Conservation (phyloP, 1,284 basidiomycete genomes). For the Pseudozyma sp. region DNA sequence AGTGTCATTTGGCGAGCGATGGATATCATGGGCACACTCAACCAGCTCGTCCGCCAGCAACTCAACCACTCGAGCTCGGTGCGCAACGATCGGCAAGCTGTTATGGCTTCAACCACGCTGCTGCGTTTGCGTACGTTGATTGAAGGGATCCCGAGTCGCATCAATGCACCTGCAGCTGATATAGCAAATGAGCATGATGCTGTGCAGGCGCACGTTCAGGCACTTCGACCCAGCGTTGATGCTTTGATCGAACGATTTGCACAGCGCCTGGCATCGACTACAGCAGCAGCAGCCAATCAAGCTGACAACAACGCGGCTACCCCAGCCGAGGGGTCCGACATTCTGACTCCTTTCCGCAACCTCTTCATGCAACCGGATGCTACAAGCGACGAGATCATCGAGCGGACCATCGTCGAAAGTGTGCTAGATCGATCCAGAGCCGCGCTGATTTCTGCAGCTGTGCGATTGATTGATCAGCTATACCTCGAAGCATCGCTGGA, state of each 20-base stretch:
- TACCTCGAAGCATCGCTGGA: conserved; percentile 51
- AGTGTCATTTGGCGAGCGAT: conserved; percentile 40
- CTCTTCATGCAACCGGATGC: conserved; percentile 40
- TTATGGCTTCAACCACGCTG: conserved; percentile 46
- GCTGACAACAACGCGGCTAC: conserved; percentile 5
- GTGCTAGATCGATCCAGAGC: conserved; percentile 18
- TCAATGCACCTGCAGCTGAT: conserved; percentile 14
- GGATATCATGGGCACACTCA: conserved; percentile 49
- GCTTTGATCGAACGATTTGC: conserved; percentile 29
- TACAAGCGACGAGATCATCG: conserved; percentile 43
- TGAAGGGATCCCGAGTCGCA: conserved; percentile 28
- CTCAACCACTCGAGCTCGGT: conserved; percentile 50
- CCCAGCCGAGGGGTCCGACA: conserved; percentile 27
- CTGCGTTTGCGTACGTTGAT: conserved; percentile 46
- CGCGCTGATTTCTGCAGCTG: conserved; percentile 20
- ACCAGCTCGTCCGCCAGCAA: conserved; percentile 49
- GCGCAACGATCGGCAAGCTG: conserved; percentile 41
- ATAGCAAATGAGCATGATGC: conserved; percentile 15
- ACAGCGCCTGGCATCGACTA: conserved; percentile 2
- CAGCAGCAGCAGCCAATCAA: not conserved
- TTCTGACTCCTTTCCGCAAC: conserved; percentile 31
- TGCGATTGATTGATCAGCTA: conserved; percentile 44
- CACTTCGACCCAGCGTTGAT: conserved; percentile 29
- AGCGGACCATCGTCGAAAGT: conserved; percentile 39
- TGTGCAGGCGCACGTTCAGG: conserved; percentile 29